phyloP scores from a whole-genome alignment of 805 yeast genomes.

The Candida maris region DNA sequence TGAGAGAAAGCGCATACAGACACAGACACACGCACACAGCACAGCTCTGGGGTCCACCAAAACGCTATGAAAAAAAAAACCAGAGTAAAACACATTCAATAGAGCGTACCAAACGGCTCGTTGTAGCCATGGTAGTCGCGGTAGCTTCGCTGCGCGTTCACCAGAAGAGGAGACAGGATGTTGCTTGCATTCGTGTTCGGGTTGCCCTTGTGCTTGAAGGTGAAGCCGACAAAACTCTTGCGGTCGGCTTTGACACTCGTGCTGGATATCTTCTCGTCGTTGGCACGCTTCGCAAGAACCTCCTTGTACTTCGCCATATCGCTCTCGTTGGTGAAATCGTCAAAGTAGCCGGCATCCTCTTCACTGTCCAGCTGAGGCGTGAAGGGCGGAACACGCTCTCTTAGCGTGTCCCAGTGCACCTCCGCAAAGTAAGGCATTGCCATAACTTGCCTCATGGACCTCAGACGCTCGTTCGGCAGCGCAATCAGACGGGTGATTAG shows the following conservation, averaged over 20 bases:
- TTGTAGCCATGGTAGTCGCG: conserved; percentile 25
- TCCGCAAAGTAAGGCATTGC: conserved; percentile 80
- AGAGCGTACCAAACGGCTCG: conserved; percentile 36
- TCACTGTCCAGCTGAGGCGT: conserved; percentile 96
- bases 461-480: conserved; percentile 68
- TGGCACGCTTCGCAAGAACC: conserved; percentile 87
- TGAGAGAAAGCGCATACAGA: too few species aligned
- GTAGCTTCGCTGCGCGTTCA: conserved; percentile 22
- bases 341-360: conserved; percentile 98
- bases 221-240: conserved; percentile 88
- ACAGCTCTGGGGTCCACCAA: too few species aligned
- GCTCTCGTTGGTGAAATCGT: conserved; percentile 92
- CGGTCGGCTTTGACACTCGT: conserved; percentile 53
- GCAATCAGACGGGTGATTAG: conserved; percentile 77
- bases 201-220: conserved; percentile 79
- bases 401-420: conserved; percentile 68
- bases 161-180: conserved; percentile 31
- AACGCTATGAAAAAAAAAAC: neutral
- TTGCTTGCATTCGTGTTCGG: conserved; percentile 45
- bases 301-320: conserved; percentile 98
- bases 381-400: conserved; percentile 83
- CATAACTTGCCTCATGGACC: conserved; percentile 77
- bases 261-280: conserved; percentile 77
- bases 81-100: conserved; percentile 13
- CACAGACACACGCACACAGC: too few species aligned